A percentile compares a stretch with the other conserved stretches of the same genome.
phyloP scores from a whole-genome alignment of 768 basidiomycete species.

The Tremella mesenterica region DNA sequence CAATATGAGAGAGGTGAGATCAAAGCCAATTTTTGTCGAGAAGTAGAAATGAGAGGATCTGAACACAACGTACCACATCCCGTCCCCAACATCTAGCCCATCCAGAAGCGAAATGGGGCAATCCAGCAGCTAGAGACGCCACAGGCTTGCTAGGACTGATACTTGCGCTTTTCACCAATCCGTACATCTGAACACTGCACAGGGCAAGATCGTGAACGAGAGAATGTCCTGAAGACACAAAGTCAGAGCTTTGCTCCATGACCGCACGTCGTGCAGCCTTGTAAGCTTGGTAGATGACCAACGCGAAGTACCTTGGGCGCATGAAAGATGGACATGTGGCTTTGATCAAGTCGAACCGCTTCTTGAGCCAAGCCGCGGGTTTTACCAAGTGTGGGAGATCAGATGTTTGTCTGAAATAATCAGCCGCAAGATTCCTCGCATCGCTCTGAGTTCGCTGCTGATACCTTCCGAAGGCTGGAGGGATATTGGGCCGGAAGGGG shows the following conservation, averaged over 20 bases:
- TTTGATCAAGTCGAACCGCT: constrained; percentile 77
- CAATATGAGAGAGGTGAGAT: too few relatives aligned
- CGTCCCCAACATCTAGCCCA: constrained; percentile 99
- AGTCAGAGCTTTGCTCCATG: constrained; percentile 80
- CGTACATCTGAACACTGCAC: constrained; percentile 66
- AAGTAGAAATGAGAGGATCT: constrained; percentile 51
- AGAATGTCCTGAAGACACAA: constrained; percentile 69
- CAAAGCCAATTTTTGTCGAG: background rate
- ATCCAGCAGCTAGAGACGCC: constrained; percentile 82
- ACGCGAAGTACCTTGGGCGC: constrained; percentile 91
- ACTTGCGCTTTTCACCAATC: constrained; percentile 80
- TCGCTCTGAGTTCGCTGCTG: background rate
- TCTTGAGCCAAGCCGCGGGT: constrained; percentile 74
- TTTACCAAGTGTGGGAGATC: constrained; percentile 60
- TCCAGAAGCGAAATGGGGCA: constrained; percentile 83
- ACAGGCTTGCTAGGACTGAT: constrained; percentile 57
- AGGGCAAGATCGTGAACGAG: constrained; percentile 88
- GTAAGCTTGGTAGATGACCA: constrained; percentile 82
- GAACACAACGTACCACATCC: constrained; percentile 45
- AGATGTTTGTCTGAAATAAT: constrained; percentile 46
- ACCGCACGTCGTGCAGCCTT: constrained; percentile 76
- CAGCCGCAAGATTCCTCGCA: background rate
- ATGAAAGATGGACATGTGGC: constrained; percentile 69
- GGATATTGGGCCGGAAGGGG: too few relatives aligned
- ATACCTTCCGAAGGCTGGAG: too few relatives aligned